Evolutionary conservation across 345 rosid species (phyloP), one percentile per base, ranked within the genome.

Genomic region (Angophora floribunda): DNA sequence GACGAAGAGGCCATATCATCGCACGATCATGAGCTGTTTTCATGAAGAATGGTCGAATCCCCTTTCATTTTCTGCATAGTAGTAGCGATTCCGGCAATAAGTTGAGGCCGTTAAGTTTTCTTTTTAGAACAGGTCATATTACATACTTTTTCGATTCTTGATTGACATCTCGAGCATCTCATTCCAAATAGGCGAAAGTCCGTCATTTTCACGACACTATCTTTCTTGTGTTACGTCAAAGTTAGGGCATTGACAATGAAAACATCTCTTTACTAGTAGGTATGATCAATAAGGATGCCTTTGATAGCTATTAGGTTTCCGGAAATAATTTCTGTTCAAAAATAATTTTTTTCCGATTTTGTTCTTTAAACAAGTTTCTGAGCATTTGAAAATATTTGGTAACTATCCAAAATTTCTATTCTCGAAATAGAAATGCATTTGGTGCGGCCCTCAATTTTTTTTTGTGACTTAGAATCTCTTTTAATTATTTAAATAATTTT

Each of bases 201-300:
- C 17, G 14, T 5, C 12, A 26, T 75, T 41, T 19, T 49, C 11
- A 0, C 2, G 0, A 36, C 2, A 2, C 82, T 9, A 1, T 75
- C 82, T 75, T 9, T 21, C 14, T 36, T 11, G 26, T 19, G 22
- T 75, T 36, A 5, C 1, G 82, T 36, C 41, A 70, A 44, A 36
- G 13, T 19, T 28, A 5, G 6, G 7, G 4, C 26, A 75, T 44
- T 6, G 14, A 5, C 45, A 36, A 41, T 19, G 26, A 41, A 36
- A 17, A 70, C 80, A 17, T 17, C 47, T 36, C 45, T 70, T 16
- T 16, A 61, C 30, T 61, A 16, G 13, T 15, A 32, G 22, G 13
- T 36, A 36, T 17, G 24, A 41, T 19, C 12, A 8, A 1, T 32
- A 70, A 36, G 41, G 41, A 36, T 36, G 41, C 41, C 41, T 36